Evolutionary conservation across 2,329 filamentous ascomycete genomes (phyloP), one percentile per base, ranked within the genome.

Genomic region (Akanthomyces dipterigenus): DNA sequence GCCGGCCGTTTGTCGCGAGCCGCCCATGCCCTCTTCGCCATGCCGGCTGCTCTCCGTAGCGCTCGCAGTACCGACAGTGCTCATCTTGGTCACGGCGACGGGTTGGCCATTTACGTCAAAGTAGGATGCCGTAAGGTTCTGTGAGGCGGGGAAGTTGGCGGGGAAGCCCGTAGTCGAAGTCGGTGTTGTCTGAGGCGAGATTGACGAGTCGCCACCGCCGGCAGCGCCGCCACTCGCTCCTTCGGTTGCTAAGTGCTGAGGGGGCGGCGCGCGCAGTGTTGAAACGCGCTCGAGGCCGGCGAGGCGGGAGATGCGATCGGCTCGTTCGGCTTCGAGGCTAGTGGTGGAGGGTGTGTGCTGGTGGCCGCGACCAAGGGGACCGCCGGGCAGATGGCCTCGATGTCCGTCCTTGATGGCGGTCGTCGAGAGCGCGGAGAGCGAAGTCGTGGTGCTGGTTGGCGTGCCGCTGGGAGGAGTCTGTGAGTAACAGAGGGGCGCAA

Each of bases 331-430:
- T 69, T 96, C 93, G 63, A 95, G 86, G 69, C 88, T 93, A 66
- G 84, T 88, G 59, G 85, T 84, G 7, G 84, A 75, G 66, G 82
- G 78, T 67, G 83, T 80, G 70, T 86, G 80, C 69, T 85, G 75
- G 72, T 86, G 78, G 68, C 83, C 78, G 55, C 85, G 84, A 64
- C 80, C 79, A 61, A 82, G 80, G 62, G 75, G 68, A 9, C 71
- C 71, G 24, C 63, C 38, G 31, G 86, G 84, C 31, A 88, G 82
- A 71, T 92, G 86, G 65, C 93, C 93, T 63, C 91, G 90, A 71
- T 97, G 91, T 68, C 93, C 93, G 72, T 98, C 93, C 76, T 97
- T 96, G 81, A 96, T 96, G 56, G 93, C 93, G 14, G 91, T 95
- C 20, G 93, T 97, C 18, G 91, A 96, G 53, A 98, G 83, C 45